Evolutionary conservation across 2,329 filamentous ascomycete species (phyloP).

Genomic region (Aspergillus transmontanensis): DNA sequence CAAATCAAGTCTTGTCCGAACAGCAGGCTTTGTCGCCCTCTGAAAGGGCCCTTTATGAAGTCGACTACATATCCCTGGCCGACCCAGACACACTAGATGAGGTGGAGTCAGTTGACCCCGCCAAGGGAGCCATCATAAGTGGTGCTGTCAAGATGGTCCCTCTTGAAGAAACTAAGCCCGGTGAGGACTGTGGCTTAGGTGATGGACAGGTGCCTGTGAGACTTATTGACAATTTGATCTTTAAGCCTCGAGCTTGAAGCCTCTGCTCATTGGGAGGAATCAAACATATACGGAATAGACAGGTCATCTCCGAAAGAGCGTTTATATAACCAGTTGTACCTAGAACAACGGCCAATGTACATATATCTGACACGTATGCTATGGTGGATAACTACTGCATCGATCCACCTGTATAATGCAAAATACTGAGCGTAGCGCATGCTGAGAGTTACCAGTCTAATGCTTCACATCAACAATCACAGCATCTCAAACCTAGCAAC

Average conservation of each 20-base stretch:
- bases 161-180: slow-evolving; percentile 68
- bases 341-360: background rate
- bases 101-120: slow-evolving; percentile 68
- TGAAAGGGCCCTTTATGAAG: slow-evolving; percentile 71
- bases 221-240: slow-evolving; percentile 90
- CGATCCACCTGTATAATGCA: background rate
- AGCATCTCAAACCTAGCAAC: background rate
- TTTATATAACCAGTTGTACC: background rate
- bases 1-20: slow-evolving; percentile 56
- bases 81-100: slow-evolving; percentile 84
- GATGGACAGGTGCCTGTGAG: slow-evolving; percentile 75
- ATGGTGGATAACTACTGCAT: background rate
- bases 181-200: slow-evolving; percentile 72
- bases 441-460: background rate
- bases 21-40: slow-evolving; percentile 64
- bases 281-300: background rate
- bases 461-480: background rate
- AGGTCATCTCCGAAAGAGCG: background rate
- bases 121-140: slow-evolving; percentile 79
- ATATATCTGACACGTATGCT: background rate
- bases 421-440: background rate
- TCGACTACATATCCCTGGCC: slow-evolving; percentile 91
- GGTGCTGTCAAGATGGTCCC: slow-evolving; percentile 89
- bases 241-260: slow-evolving; percentile 46
- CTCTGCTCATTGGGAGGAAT: background rate